A percentile compares a stretch with the other conserved stretches of the same genome.
These are phyloP conservation scores for Sinapis alba DNA, from an alignment of 441 rosid species.

Conservation along the genomic window DNA sequence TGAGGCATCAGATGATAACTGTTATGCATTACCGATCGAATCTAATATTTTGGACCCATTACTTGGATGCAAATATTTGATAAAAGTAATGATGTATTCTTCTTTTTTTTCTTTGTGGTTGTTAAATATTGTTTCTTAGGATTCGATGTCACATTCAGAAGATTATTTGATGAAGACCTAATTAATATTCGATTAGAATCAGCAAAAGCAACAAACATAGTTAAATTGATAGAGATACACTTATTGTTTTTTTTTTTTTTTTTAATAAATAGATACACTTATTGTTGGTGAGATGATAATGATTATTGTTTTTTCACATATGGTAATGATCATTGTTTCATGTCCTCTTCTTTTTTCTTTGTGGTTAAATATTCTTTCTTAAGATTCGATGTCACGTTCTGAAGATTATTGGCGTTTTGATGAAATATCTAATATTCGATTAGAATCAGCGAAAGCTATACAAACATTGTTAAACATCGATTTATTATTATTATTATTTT, in stretches of 20 bases:
- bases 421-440: slow-evolving; percentile 4
- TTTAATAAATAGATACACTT: not conserved
- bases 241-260: no score
- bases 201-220: not conserved
- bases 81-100: slow-evolving; percentile 16
- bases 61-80: slow-evolving; percentile 18
- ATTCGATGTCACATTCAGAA: slow-evolving; percentile 26
- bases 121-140: slow-evolving; percentile 22
- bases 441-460: not conserved
- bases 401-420: slow-evolving; percentile 17
- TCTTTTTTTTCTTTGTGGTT: not conserved
- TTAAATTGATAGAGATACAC: not conserved
- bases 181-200: slow-evolving; percentile 9
- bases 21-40: slow-evolving; percentile 19
- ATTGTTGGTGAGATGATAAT: slow-evolving; percentile 14
- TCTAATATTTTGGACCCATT: slow-evolving; percentile 35
- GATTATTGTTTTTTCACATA: not conserved
- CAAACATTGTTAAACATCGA: not conserved
- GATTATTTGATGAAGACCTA: slow-evolving; percentile 8
- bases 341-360: not conserved
- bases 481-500: no score
- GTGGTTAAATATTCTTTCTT: slow-evolving; percentile 14
- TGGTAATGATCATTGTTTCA: slow-evolving; percentile 10
- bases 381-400: slow-evolving; percentile 24
- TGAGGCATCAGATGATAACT: slow-evolving; percentile 2